Percentiles rank a stretch among this genome's conserved stretches.
Evolutionary conservation across 345 rosid genomes (phyloP).

Genomic region (Barbarea vulgaris): DNA sequence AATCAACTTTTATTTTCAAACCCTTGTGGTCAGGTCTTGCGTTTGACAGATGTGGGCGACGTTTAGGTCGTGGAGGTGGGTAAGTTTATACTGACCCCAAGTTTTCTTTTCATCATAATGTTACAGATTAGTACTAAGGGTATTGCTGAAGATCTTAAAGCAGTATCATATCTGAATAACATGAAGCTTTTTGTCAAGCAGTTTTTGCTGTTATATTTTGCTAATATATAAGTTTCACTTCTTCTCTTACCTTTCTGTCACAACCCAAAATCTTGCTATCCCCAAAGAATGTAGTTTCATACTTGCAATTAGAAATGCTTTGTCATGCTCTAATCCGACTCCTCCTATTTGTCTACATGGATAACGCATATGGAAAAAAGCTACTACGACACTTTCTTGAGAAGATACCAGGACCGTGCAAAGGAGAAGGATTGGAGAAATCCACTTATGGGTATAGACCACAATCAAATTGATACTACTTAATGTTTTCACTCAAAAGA

Average conservation of each 20-base stretch:
- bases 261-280: not conserved
- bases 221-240: not conserved
- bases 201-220: not conserved
- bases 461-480: conserved; percentile 1
- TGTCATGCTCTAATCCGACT: conserved; percentile 4
- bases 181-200: not conserved
- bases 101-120: conserved; percentile 1
- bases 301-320: not conserved
- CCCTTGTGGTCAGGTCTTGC: conserved; percentile 71
- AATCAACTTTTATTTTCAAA: not conserved
- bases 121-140: not conserved
- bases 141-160: conserved; percentile 5
- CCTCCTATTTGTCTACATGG: conserved; percentile 23
- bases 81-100: conserved; percentile 37
- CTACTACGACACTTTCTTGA: conserved; percentile 84
- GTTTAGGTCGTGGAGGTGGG: conserved; percentile 99
- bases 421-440: conserved; percentile 66
- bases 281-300: not conserved
- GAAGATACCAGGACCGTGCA: conserved; percentile 70
- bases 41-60: conserved; percentile 85
- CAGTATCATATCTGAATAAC: not conserved
- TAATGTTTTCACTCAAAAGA: not conserved
- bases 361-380: conserved; percentile 39
- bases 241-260: conserved; percentile 2
- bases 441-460: conserved; percentile 70